These are phyloP conservation scores for Chlamydomonas asymmetrica DNA, from an alignment of 139 green algal species.

Conservation along the genomic window DNA sequence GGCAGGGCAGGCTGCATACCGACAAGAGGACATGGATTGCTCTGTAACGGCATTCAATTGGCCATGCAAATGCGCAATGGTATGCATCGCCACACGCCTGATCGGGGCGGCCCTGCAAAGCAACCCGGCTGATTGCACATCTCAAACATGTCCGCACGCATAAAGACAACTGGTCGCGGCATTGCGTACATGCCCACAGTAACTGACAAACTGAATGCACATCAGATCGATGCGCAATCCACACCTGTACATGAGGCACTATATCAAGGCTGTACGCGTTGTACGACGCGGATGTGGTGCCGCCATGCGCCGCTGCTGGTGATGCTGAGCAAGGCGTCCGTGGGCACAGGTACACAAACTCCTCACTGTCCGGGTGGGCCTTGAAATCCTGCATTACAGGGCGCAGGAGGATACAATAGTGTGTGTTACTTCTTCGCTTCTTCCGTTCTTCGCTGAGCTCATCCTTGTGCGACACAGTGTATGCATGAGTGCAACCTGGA, in stretches of 20 bases:
- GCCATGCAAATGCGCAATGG: too few species aligned
- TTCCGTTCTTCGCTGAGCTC: too few species aligned
- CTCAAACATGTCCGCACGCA: not conserved
- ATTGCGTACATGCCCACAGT: not conserved
- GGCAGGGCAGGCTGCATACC: too few species aligned
- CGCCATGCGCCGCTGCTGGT: not conserved
- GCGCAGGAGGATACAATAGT: too few species aligned
- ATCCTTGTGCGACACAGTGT: not conserved
- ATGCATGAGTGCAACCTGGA: not conserved
- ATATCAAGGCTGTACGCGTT: conserved; percentile 58
- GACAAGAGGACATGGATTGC: too few species aligned
- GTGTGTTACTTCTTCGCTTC: too few species aligned
- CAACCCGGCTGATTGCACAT: not conserved
- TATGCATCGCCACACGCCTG: too few species aligned
- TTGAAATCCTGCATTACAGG: conserved; percentile 15
- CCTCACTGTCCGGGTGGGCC: not conserved
- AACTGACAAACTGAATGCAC: not conserved
- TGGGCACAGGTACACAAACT: conserved; percentile 22
- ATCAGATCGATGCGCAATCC: not conserved
- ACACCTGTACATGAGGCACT: conserved; percentile 5
- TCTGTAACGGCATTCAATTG: too few species aligned
- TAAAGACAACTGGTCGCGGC: not conserved
- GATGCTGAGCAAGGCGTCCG: too few species aligned
- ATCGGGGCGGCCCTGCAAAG: conserved; percentile 14
- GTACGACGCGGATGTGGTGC: too few species aligned